Percentiles rank a stretch among this genome's conserved stretches.
These are phyloP conservation scores for Aaosphaeria pasadenensis DNA, from an alignment of 2,329 filamentous ascomycete species.

Conservation along the genomic window DNA sequence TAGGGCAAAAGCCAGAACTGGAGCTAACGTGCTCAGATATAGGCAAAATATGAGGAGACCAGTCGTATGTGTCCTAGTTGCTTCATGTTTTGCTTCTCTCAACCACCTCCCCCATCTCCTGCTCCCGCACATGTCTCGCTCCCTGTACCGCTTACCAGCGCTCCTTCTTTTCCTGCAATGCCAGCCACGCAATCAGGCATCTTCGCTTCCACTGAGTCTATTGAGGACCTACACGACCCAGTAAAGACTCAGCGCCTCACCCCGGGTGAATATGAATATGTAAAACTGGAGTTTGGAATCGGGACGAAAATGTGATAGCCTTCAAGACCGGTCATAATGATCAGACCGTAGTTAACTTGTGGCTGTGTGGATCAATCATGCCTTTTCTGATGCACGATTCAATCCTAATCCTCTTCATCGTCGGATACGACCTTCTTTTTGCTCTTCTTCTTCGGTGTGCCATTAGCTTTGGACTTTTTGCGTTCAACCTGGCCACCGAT, in stretches of 20 bases:
- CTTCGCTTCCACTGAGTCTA: conserved; percentile 13
- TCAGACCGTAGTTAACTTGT: no score
- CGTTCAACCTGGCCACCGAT: conserved; percentile 75
- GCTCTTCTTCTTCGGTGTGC: conserved; percentile 35
- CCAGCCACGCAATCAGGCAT: not conserved
- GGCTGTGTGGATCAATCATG: no score
- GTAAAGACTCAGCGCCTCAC: conserved; percentile 24
- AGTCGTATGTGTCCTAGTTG: no score
- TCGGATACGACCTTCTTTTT: conserved; percentile 16
- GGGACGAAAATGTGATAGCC: no score
- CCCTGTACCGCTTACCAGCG: conserved; percentile 10
- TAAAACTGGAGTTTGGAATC: no score
- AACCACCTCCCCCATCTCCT: conserved; percentile 33
- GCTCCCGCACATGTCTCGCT: conserved; percentile 32
- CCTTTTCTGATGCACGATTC: not conserved
- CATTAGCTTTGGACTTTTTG: conserved; percentile 41
- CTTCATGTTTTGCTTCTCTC: conserved; percentile 4
- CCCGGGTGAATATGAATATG: no score
- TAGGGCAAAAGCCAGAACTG: no score
- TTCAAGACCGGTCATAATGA: no score
- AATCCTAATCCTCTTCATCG: conserved; percentile 11
- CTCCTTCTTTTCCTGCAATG: conserved; percentile 3
- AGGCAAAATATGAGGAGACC: no score
- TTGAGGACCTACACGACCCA: conserved; percentile 25
- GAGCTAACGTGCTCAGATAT: no score